Evolutionary conservation across 1,284 basidiomycete genomes (phyloP).

Genomic region (Puccinia horiana): DNA sequence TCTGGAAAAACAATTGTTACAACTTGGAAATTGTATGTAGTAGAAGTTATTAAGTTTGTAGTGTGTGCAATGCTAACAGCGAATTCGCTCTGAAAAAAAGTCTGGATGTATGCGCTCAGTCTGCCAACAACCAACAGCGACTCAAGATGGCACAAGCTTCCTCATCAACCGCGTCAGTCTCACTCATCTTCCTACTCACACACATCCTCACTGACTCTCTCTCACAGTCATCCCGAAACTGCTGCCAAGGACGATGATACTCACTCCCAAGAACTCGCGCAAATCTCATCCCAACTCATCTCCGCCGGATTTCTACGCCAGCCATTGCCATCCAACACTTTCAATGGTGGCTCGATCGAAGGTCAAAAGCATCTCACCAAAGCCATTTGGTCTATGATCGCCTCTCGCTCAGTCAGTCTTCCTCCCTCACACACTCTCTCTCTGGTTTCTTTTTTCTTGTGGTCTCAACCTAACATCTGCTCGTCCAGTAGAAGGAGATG

Average conservation of each 20-base stretch:
- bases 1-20: too few species aligned
- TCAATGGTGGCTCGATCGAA: slow-evolving; percentile 28
- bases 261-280: slow-evolving; percentile 20
- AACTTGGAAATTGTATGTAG: too few species aligned
- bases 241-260: not conserved
- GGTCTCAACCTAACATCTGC: not conserved
- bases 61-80: too few species aligned
- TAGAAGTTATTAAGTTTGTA: too few species aligned
- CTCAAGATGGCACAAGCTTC: too few species aligned
- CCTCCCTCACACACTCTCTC: not conserved
- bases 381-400: slow-evolving; percentile 38
- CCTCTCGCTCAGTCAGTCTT: slow-evolving; percentile 34
- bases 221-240: not conserved
- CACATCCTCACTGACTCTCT: not conserved
- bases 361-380: slow-evolving; percentile 30
- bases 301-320: slow-evolving; percentile 41
- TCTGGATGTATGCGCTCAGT: too few species aligned
- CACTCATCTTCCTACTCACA: too few species aligned
- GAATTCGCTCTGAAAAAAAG: too few species aligned
- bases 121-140: too few species aligned
- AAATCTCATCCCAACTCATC: slow-evolving; percentile 32
- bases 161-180: too few species aligned
- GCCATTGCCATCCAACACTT: slow-evolving; percentile 18
- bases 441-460: not conserved
- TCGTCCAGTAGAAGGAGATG: slow-evolving; percentile 31